phyloP scores from a whole-genome alignment of 306 rosid species.

The Cyclanthera cordifolia region DNA sequence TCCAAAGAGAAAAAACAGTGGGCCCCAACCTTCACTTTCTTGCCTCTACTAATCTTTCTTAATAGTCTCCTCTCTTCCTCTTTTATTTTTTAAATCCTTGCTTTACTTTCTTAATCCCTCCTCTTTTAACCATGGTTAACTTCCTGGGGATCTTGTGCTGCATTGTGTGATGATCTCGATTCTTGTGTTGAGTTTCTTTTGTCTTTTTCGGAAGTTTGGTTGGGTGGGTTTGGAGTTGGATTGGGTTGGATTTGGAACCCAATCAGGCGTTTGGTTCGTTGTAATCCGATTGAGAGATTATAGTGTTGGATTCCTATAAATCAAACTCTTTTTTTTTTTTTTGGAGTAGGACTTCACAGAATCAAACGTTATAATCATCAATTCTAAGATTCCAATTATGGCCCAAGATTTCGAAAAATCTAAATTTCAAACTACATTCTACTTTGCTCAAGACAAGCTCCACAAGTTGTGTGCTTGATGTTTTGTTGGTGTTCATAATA shows the following conservation, averaged over 20 bases:
- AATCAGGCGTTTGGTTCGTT: no score
- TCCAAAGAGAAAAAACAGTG: neutral
- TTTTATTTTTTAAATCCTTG: neutral
- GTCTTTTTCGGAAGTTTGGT: neutral
- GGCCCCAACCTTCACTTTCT: constrained; percentile 7
- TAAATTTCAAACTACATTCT: neutral
- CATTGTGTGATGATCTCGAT: neutral
- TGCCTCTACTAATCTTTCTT: neutral
- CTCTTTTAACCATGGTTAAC: neutral
- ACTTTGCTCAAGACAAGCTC: neutral
- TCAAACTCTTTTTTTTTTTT: no score
- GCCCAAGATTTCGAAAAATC: no score
- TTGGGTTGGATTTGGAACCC: no score
- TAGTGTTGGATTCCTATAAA: no score
- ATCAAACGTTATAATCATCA: no score
- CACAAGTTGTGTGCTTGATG: neutral
- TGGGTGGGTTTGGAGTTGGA: no score
- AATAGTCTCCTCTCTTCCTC: neutral
- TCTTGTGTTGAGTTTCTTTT: neutral
- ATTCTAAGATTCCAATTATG: no score
- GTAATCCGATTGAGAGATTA: no score
- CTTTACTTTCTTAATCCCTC: neutral
- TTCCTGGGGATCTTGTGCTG: neutral
- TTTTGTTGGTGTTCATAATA: constrained; percentile 3
- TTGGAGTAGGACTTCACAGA: no score